phyloP scores from a whole-genome alignment of 805 yeast species.

The Scheffersomyces lignosus region DNA sequence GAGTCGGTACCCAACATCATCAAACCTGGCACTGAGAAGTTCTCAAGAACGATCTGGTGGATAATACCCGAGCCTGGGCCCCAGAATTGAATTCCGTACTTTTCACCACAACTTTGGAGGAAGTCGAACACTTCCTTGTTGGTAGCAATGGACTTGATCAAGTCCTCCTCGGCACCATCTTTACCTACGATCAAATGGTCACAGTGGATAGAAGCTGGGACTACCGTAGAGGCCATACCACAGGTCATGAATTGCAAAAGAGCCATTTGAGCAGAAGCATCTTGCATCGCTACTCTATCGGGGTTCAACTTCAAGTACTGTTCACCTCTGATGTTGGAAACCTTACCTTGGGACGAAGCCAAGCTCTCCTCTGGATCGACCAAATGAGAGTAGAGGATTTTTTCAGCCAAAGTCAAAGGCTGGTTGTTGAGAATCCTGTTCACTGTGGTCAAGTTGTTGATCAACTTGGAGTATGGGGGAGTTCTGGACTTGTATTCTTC shows the following conservation, averaged over 20 bases:
- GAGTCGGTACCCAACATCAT: constrained; percentile 98
- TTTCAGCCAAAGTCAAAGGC: constrained; percentile 93
- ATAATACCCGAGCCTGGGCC: constrained; percentile 99
- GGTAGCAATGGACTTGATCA: constrained; percentile 74
- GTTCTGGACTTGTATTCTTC: constrained; percentile 64
- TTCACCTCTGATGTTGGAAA: constrained; percentile 71
- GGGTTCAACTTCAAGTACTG: constrained; percentile 92
- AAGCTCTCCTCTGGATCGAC: constrained; percentile 85
- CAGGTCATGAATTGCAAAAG: constrained; percentile 97
- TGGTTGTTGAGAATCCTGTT: constrained; percentile 60
- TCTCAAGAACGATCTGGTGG: constrained; percentile 96
- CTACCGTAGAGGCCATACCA: constrained; percentile 81
- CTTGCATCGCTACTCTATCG: constrained; percentile 99
- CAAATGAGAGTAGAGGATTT: constrained; percentile 89
- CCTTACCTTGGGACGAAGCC: constrained; percentile 45
- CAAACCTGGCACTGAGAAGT: constrained; percentile 94
- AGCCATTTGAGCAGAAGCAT: constrained; percentile 99
- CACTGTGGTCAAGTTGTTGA: constrained; percentile 62
- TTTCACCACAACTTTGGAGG: constrained; percentile 87
- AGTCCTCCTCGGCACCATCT: constrained; percentile 84
- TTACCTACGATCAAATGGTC: constrained; percentile 98
- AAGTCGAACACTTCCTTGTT: constrained; percentile 96
- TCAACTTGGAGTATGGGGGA: constrained; percentile 84
- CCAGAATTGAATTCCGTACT: constrained; percentile 98
- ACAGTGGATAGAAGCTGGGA: constrained; percentile 96